Conservation (phyloP, 306 rosid species). For the Cucurbita pepo region DNA sequence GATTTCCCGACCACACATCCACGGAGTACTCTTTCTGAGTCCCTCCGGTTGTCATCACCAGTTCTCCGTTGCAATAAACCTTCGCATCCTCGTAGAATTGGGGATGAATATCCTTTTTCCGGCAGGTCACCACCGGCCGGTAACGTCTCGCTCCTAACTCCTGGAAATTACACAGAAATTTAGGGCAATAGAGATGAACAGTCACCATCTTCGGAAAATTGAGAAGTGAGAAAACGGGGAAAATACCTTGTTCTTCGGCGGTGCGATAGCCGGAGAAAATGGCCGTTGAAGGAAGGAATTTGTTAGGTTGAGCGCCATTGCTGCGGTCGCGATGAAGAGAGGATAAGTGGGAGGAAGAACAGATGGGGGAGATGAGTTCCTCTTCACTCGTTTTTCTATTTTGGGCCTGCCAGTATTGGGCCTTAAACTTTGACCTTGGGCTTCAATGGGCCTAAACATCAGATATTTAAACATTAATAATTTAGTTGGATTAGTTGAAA, state of each 20-base stretch:
- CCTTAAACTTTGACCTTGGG: background rate
- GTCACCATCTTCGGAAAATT: background rate
- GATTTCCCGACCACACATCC: conserved; percentile 97
- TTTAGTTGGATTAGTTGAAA: too few species aligned
- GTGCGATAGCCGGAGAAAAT: background rate
- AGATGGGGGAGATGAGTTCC: background rate
- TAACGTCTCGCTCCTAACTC: conserved; percentile 6
- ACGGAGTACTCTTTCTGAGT: conserved; percentile 81
- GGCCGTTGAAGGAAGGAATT: conserved; percentile 1
- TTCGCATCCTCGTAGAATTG: conserved; percentile 58
- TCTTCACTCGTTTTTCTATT: background rate
- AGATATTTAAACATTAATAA: too few species aligned
- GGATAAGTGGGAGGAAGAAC: background rate
- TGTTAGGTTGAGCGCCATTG: conserved; percentile 34
- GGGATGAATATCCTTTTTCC: conserved; percentile 89
- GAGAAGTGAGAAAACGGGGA: background rate
- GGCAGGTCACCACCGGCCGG: conserved; percentile 35
- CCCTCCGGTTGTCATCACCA: conserved; percentile 84
- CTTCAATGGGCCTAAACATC: too few species aligned
- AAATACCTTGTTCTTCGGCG: conserved; percentile 19
- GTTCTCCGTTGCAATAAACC: conserved; percentile 71
- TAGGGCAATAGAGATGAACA: background rate
- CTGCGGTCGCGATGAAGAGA: background rate
- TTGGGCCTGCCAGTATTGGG: background rate
- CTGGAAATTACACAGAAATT: conserved; percentile 6